Percentiles rank a stretch among this genome's conserved stretches.
These are phyloP conservation scores for Vinca minor DNA, from an alignment of 257 asterid species.

Conservation along the genomic window DNA sequence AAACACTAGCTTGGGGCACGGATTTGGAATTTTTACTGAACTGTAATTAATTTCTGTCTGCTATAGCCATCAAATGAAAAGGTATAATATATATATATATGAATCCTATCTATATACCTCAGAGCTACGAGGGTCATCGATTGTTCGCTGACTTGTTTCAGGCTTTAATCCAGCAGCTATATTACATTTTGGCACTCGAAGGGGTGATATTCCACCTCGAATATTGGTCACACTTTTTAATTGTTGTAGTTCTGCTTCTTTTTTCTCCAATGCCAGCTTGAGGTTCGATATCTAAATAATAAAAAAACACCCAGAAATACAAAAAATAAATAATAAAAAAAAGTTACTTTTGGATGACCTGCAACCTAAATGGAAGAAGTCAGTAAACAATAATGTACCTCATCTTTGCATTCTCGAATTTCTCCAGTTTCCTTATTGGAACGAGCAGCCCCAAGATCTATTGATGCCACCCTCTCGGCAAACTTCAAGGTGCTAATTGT, in stretches of 20 bases:
- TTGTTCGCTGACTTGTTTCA: slow-evolving; percentile 40
- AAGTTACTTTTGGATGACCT: slow-evolving; percentile 7
- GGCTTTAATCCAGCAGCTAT: slow-evolving; percentile 39
- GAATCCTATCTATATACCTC: slow-evolving; percentile 42
- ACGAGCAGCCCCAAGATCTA: slow-evolving; percentile 76
- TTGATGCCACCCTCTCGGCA: slow-evolving; percentile 86
- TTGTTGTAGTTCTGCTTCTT: slow-evolving; percentile 75
- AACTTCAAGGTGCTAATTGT: slow-evolving; percentile 82
- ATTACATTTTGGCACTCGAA: slow-evolving; percentile 44
- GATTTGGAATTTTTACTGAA: neutral
- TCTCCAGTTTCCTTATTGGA: slow-evolving; percentile 81
- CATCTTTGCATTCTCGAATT: slow-evolving; percentile 65
- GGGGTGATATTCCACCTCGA: slow-evolving; percentile 61
- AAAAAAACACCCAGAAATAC: neutral
- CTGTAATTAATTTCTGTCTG: neutral
- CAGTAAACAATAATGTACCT: slow-evolving; percentile 39
- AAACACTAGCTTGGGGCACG: neutral
- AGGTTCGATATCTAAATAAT: slow-evolving; percentile 64
- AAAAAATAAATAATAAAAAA: slow-evolving; percentile 5
- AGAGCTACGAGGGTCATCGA: slow-evolving; percentile 34
- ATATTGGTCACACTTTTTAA: slow-evolving; percentile 41
- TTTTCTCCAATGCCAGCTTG: slow-evolving; percentile 63
- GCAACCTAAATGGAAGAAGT: slow-evolving; percentile 13
- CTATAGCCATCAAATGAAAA: neutral
- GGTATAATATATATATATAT: neutral